Base-by-base conservation (phyloP, 2,329 filamentous ascomycete genomes). In the Colletotrichum shisoi region DNA sequence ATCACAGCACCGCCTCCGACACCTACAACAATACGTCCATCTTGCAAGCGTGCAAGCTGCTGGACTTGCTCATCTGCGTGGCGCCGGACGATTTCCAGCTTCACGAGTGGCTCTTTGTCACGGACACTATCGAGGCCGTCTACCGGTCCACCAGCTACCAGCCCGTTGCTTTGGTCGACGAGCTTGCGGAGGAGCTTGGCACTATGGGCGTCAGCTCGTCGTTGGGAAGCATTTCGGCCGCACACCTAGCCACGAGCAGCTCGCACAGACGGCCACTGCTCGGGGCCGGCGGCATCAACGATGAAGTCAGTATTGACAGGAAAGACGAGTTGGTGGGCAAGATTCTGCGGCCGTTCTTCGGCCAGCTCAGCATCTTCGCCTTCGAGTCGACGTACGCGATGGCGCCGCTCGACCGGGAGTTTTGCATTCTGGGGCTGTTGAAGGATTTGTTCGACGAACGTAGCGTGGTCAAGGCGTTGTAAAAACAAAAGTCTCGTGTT, bases 21-120 rank as follows among this genome's bases (percentile, higher is more conserved):
- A 90, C 87, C 12, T 97, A 93, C 78, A 92, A 87, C 74, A 91
- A 92, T 71, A 81, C 87, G 2, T 89, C 91, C 2, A 82, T 97
- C 17, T 81, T 99, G 3, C 94, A 99, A 76, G 94, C 93, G 0
- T 97, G 94, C 80, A 99, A 98, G 76, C 84, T 99, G 3, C 85
- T 99, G 3, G 95, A 99, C 74, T 83, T 93, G 21, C 83, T 99
- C n/a, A 85, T 98, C 15, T 89, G 93, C 49, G 83, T 94, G 8
- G 90, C 91, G 4, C 94, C 94, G 0, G 95, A 99, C 72, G 95
- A 99, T 76, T 99, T 98, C 79, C 95, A 98, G 77, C 86, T 98
- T n/a, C 91, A 96, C 73, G 93, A 97, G 81, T 99, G 95, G 95
- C 87, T 98, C 4, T 99, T 97, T 77, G 89, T 99, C 62, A 96